Evolutionary conservation across 495 filamentous ascomycete genomes (phyloP).

Genomic region (Podospora comata): DNA sequence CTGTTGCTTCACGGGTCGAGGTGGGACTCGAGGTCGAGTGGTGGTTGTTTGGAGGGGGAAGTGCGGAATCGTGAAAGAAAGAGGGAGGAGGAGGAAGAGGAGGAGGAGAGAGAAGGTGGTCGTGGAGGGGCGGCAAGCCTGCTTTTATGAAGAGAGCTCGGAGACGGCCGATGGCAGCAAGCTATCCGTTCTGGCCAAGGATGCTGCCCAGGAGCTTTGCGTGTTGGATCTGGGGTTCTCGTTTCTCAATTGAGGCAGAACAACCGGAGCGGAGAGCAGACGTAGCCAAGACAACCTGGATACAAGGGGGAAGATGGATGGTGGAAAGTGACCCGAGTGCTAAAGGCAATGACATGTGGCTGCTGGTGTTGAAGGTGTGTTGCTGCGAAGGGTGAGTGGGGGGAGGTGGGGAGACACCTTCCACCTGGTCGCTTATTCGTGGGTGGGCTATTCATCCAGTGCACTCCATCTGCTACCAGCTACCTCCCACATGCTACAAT

Average conservation of each 20-base stretch:
- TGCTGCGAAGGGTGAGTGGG: conserved; percentile 20
- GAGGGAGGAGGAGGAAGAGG: conserved; percentile 13
- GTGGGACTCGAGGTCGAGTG: conserved; percentile 19
- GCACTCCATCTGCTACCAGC: neutral
- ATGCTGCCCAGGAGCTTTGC: neutral
- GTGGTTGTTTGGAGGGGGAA: neutral
- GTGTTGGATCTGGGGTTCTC: conserved; percentile 25
- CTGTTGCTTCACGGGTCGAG: conserved; percentile 15
- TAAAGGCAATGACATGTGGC: conserved; percentile 16
- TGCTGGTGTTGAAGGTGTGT: neutral
- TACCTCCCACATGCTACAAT: neutral
- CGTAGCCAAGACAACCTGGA: conserved; percentile 15
- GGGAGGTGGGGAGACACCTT: conserved; percentile 19
- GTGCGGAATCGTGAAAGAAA: conserved; percentile 28
- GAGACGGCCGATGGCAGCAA: conserved; percentile 13
- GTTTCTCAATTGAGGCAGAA: conserved; percentile 27
- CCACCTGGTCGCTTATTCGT: neutral
- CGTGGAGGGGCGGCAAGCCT: conserved; percentile 22
- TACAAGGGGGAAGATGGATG: conserved; percentile 18
- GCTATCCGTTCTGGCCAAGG: conserved; percentile 2
- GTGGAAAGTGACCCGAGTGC: conserved; percentile 1
- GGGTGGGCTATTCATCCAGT: conserved; percentile 14
- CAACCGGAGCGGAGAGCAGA: conserved; percentile 25
- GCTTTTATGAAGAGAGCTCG: conserved; percentile 29
- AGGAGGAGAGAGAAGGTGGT: conserved; percentile 5